Evolutionary conservation across 2,329 filamentous ascomycete genomes (phyloP), one percentile per base, ranked within the genome.

Genomic region (Xenoacremonium recifei): DNA sequence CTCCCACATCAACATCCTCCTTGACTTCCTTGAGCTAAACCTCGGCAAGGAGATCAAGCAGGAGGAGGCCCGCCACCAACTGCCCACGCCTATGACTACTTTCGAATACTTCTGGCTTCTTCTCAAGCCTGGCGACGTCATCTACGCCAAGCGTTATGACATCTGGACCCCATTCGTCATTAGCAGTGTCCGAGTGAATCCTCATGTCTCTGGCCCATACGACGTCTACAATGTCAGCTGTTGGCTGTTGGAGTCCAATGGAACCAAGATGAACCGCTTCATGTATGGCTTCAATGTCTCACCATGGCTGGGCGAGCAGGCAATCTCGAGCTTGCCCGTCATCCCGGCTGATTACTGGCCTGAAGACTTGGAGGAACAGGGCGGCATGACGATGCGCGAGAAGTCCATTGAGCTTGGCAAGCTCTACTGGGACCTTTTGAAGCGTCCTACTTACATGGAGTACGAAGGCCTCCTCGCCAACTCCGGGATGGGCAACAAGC

Each of bases 61-160:
- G n/a, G 72, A 76, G 46, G 58, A 68, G 44, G 59, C 57, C 5
- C 66, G 67, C 4, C 66, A 74, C 54, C 47, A 51, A 11, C 62
- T 64, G 33, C 50, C 51, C 19, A 56, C 54, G 0, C 70, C 71
- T 1, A 65, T 61, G 27, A 69, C 70, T 11, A 74, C 71, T 2
- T 75, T 66, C 34, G 65, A 71, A 4, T 63, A 65, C 47, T 67
- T 72, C 42, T 76, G 72, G 70, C 56, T 74, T 30, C 59, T 74
- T 5, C 61, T 72, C 21, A 70, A 68, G 55, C 72, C 72, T 1
- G 71, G 72, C 1, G 59, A 68, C 40, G 59, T 75, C 27, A 54
- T 74, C 23, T 76, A 74, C 40, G 54, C 62, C 37, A 67, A 69
- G 45, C 54, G 59, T 17, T 56, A 68, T 39, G 60, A 64, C 30